phyloP scores from a whole-genome alignment of 306 rosid genomes.

The Pueraria montana region DNA sequence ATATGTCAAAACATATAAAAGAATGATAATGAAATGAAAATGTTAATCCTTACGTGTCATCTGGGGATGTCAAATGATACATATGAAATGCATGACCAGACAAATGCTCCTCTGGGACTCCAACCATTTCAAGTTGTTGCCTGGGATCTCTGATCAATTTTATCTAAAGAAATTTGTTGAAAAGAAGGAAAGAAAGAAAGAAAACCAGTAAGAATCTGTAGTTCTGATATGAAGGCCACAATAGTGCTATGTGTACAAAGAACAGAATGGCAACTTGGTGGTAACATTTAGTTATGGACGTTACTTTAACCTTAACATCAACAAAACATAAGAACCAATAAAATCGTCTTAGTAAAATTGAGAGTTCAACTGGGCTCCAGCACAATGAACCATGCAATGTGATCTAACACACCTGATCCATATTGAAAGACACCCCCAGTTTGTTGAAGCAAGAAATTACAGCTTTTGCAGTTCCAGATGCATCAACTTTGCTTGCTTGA shows the following conservation, averaged over 20 bases:
- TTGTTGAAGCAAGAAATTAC: constrained; percentile 90
- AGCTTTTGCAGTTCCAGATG: constrained; percentile 97
- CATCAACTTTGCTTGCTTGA: constrained; percentile 90
- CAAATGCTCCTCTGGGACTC: constrained; percentile 92
- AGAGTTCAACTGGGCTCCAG: background rate
- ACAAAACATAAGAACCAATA: background rate
- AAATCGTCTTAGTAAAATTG: background rate
- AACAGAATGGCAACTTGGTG: background rate
- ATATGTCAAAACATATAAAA: constrained; percentile 15
- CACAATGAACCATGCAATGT: constrained; percentile 23
- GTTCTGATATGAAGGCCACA: background rate
- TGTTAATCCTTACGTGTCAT: constrained; percentile 67
- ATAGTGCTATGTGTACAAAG: background rate
- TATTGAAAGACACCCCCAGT: constrained; percentile 76
- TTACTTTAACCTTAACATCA: constrained; percentile 14
- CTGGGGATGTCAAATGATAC: constrained; percentile 90
- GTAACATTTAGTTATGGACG: background rate
- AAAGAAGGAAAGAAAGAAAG: constrained; percentile 1
- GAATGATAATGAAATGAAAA: constrained; percentile 36
- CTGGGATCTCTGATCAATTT: constrained; percentile 84
- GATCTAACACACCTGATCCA: constrained; percentile 72
- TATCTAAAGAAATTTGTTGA: constrained; percentile 59
- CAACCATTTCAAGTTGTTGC: constrained; percentile 85
- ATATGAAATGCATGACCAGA: constrained; percentile 90
- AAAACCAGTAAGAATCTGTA: constrained; percentile 12